Percentiles rank a stretch among this genome's conserved stretches.
phyloP scores from a whole-genome alignment of 73 alveolate species.

The Urostyla sp. region DNA sequence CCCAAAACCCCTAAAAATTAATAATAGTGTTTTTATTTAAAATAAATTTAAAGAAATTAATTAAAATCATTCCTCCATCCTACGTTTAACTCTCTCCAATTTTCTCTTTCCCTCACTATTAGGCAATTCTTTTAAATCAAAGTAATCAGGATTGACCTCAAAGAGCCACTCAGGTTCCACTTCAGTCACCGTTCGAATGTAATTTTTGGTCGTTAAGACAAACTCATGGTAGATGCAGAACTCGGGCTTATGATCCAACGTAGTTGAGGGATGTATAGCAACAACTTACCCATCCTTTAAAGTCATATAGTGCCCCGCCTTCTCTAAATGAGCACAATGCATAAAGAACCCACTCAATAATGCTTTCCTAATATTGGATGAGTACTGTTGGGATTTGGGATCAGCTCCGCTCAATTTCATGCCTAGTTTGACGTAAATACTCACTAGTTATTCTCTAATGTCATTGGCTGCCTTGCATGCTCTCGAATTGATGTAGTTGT shows the following conservation, averaged over 20 bases:
- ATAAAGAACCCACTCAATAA: conserved; percentile 91
- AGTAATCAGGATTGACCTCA: conserved; percentile 97
- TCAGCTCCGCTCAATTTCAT: conserved; percentile 54
- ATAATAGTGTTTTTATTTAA: not conserved
- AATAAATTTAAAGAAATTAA: no score
- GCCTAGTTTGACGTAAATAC: conserved; percentile 75
- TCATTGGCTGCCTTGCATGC: conserved; percentile 94
- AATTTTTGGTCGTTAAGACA: conserved; percentile 97
- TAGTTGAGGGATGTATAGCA: conserved; percentile 97
- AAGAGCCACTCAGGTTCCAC: conserved; percentile 97
- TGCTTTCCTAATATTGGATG: conserved; percentile 79
- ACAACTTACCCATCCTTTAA: conserved; percentile 98
- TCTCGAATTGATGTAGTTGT: conserved; percentile 92
- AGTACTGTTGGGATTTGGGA: conserved; percentile 70
- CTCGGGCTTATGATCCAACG: conserved; percentile 97
- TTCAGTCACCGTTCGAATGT: conserved; percentile 95
- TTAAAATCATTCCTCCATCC: conserved; percentile 39
- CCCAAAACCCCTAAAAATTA: not conserved
- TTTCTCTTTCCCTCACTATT: conserved; percentile 59
- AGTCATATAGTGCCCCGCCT: conserved; percentile 95
- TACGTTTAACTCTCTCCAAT: conserved; percentile 40
- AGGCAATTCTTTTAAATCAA: conserved; percentile 57
- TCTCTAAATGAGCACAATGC: conserved; percentile 96
- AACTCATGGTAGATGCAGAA: conserved; percentile 98
- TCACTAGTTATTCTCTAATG: conserved; percentile 87